Conservation (phyloP, 768 basidiomycete species). For the Podaxis sp. region DNA sequence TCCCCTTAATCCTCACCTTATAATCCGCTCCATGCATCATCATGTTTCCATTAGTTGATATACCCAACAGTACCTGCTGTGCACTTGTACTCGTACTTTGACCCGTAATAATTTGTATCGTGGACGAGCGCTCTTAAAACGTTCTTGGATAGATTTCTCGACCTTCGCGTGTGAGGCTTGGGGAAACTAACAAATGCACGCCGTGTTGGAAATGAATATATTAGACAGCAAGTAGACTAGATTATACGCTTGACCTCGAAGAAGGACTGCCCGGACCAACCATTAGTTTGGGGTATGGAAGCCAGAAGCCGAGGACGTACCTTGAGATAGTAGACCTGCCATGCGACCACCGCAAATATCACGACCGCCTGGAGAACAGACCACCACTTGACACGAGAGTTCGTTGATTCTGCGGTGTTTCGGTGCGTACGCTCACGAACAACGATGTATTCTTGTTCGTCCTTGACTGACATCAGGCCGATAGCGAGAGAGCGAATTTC, state of each 20-base stretch:
- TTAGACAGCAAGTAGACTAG: constrained; percentile 35
- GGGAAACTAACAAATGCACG: not conserved
- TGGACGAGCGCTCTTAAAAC: not conserved
- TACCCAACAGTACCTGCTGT: constrained; percentile 19
- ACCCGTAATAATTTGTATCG: not conserved
- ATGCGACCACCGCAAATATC: constrained; percentile 86
- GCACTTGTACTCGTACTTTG: constrained; percentile 9
- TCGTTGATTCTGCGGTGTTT: constrained; percentile 92
- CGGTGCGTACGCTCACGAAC: constrained; percentile 90
- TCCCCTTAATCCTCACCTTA: constrained; percentile 14
- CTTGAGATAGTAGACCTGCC: constrained; percentile 98
- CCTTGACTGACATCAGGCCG: constrained; percentile 87
- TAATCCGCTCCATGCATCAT: not conserved
- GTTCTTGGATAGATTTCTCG: not conserved
- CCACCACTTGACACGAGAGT: constrained; percentile 99
- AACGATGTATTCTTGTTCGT: constrained; percentile 98
- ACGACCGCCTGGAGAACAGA: constrained; percentile 88
- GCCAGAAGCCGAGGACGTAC: constrained; percentile 30
- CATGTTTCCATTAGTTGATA: constrained; percentile 13
- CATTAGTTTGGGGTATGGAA: not conserved
- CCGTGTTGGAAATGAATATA: not conserved
- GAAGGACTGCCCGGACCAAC: constrained; percentile 54
- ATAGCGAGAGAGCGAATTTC: constrained; percentile 86
- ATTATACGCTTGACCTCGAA: constrained; percentile 92
- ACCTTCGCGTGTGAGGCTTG: not conserved